Conservation (phyloP, 495 filamentous ascomycete genomes). For the Wilcoxina mikolae region DNA sequence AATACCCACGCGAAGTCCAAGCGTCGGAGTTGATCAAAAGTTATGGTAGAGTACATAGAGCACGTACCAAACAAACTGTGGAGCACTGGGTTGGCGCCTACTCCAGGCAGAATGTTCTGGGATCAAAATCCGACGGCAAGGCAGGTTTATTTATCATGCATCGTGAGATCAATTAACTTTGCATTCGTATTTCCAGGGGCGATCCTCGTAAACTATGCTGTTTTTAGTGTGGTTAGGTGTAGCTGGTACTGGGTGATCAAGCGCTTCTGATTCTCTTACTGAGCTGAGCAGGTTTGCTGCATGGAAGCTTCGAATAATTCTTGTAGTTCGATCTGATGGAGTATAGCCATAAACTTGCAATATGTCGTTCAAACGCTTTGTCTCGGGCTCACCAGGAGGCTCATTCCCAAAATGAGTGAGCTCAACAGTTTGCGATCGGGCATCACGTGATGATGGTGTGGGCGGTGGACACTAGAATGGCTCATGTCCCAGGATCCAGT, state of each 20-base stretch:
- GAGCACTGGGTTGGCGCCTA: neutral
- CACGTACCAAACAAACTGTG: too few species aligned
- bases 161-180: neutral
- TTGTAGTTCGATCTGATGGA: neutral
- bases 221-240: too few species aligned
- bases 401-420: too few species aligned
- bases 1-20: neutral
- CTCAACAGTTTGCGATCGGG: too few species aligned
- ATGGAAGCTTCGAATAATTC: neutral
- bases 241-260: too few species aligned
- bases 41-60: neutral
- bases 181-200: neutral
- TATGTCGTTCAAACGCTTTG: too few species aligned
- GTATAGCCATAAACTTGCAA: too few species aligned
- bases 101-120: neutral
- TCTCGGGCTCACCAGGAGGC: too few species aligned
- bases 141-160: neutral
- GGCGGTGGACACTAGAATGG: too few species aligned
- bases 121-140: neutral
- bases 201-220: constrained; percentile 1
- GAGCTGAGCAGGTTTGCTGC: too few species aligned
- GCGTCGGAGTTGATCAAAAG: neutral
- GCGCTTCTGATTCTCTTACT: too few species aligned
- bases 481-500: neutral
- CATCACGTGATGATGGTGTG: too few species aligned